Evolutionary conservation across 495 filamentous ascomycete genomes (phyloP), one percentile per base, ranked within the genome.

Genomic region (Penicillium paradoxum): DNA sequence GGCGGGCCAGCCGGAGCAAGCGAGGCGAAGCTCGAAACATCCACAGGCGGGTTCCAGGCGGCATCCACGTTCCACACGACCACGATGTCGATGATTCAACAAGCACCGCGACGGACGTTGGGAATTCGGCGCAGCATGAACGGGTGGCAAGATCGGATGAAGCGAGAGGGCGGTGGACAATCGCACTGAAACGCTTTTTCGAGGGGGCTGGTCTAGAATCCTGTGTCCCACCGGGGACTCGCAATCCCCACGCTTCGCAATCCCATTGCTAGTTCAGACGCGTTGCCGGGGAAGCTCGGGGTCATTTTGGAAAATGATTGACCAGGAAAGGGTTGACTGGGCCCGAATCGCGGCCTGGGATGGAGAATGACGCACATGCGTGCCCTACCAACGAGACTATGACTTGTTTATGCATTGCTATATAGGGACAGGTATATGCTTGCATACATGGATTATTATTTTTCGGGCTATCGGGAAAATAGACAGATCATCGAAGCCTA

Each of bases 101-200:
- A 67, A 36, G 57, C 48, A 21, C 39, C 65, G 50, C 65, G 74
- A 43, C 77, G 70, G 63, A 83, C 80, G n/a, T 54, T 84, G 47
- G 83, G 83, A 4, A 74, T 79, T 47, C 73, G 82, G 45, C 72
- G 82, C 45, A 82, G 76, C 49, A 72, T 85, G 70, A 77, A 79
- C 54, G 79, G 80, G 45, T 81, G 78, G 78, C 64, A 71, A 41
- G 70, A 73, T 21, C 64, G 71, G 57, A 77, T 77, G 74, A 74
- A 73, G 56, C 62, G 67, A 56, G 68, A 54, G 49, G 51, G 56
- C 49, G 54, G 56, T 49, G 62, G 60, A 34, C 46, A 46, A 50
- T 49, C 38, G 24, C 50, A 50, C 40, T 62, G 44, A 56, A 37
- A 44, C 6, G 30, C 3, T 44, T 24, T 30, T 50, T 14, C 24